Percentiles rank a stretch among this genome's conserved stretches.
Conservation (phyloP, 805 yeast genomes). For the Myxozyma udenii region DNA sequence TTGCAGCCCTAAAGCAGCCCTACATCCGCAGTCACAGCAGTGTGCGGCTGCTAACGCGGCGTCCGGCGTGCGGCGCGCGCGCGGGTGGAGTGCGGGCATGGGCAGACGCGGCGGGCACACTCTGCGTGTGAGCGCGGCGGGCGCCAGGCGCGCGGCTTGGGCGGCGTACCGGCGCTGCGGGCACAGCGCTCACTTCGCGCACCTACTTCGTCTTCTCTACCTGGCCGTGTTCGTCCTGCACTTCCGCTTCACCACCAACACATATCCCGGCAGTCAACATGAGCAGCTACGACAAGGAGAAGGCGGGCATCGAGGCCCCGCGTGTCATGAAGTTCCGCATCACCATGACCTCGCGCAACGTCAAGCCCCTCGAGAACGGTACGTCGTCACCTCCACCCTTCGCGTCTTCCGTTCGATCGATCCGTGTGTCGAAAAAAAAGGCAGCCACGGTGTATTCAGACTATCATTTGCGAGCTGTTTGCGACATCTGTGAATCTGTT, state of each 20-base stretch:
- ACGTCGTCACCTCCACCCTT: conserved; percentile 22
- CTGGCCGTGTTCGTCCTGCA: not conserved
- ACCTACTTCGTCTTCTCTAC: not conserved
- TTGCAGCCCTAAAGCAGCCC: not conserved
- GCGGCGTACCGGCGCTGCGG: too few relatives aligned
- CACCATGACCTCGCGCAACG: conserved; percentile 98
- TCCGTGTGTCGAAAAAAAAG: too few relatives aligned
- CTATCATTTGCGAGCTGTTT: too few relatives aligned
- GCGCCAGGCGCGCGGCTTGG: too few relatives aligned
- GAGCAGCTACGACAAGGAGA: conserved; percentile 45
- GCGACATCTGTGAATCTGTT: too few relatives aligned
- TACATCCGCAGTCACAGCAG: not conserved
- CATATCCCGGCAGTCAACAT: not conserved
- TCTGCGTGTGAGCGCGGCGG: too few relatives aligned
- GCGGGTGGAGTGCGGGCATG: not conserved
- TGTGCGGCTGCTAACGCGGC: not conserved
- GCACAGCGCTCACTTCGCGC: too few relatives aligned
- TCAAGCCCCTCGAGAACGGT: conserved; percentile 88
- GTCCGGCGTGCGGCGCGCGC: too few relatives aligned
- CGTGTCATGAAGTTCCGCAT: conserved; percentile 91
- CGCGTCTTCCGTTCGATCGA: too few relatives aligned
- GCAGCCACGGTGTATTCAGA: too few relatives aligned
- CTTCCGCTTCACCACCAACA: not conserved
- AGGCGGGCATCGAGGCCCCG: conserved; percentile 30
- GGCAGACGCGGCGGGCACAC: too few relatives aligned